Conservation (phyloP, 352 stramenopile genomes). For the Phytophthora litchii region DNA sequence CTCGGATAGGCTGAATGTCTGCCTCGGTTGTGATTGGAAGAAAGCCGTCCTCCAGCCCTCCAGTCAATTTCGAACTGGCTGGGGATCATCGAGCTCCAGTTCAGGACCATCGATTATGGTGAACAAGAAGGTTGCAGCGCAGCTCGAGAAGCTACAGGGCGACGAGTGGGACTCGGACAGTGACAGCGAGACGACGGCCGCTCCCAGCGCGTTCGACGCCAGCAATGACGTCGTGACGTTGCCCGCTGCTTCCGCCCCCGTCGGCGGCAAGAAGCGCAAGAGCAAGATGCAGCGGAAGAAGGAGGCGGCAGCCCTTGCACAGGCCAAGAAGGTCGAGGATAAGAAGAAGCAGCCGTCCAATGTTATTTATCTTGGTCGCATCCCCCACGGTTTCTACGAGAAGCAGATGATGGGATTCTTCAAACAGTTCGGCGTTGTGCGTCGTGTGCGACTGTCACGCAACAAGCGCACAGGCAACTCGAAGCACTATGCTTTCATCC, state of each 20-base stretch:
- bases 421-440: conserved; percentile 95
- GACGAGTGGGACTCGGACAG: conserved; percentile 89
- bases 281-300: conserved; percentile 56
- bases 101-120: conserved; percentile 29
- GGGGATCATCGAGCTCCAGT: background rate
- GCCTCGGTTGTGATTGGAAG: no score
- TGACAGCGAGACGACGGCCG: conserved; percentile 53
- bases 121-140: conserved; percentile 78
- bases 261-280: conserved; percentile 41
- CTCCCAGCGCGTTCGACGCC: conserved; percentile 46
- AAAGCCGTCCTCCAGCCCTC: background rate
- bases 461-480: conserved; percentile 95
- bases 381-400: conserved; percentile 97
- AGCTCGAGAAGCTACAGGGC: conserved; percentile 83
- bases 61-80: conserved; percentile 35
- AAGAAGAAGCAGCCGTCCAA: conserved; percentile 58
- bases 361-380: conserved; percentile 97
- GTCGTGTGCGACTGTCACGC: conserved; percentile 91
- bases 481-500: conserved; percentile 96
- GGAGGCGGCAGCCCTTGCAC: conserved; percentile 24
- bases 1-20: no score
- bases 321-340: conserved; percentile 33
- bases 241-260: conserved; percentile 20
- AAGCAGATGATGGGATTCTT: conserved; percentile 96
- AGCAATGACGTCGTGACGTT: conserved; percentile 61